phyloP scores from a whole-genome alignment of 257 asterid genomes.

The Solanum neorickii region DNA sequence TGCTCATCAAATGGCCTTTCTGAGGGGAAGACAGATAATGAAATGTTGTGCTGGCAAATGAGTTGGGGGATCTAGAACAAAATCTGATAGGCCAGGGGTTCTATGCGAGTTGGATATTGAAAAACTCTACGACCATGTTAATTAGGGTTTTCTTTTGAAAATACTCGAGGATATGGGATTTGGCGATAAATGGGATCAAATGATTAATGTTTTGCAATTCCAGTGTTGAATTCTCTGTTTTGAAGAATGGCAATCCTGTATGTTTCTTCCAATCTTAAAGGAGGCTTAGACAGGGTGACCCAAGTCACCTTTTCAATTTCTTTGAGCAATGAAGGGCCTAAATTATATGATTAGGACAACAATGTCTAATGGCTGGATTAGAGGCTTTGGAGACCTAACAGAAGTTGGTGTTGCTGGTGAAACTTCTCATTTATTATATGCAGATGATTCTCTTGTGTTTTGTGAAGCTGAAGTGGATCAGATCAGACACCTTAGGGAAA shows the following conservation, averaged over 20 bases:
- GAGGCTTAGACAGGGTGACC: not conserved
- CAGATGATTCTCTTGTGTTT: not conserved
- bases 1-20: not conserved
- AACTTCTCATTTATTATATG: not conserved
- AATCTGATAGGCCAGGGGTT: not conserved
- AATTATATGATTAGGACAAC: not conserved
- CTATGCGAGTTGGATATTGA: not conserved
- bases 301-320: not conserved
- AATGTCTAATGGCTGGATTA: not conserved
- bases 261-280: not conserved
- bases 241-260: not conserved
- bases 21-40: not conserved
- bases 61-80: not conserved
- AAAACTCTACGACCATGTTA: not conserved
- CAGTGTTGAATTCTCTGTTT: not conserved
- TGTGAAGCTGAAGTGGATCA: not conserved
- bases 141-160: not conserved
- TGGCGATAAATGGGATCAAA: not conserved
- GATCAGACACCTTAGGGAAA: not conserved
- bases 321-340: not conserved
- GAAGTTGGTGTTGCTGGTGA: not conserved
- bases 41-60: not conserved
- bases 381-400: not conserved
- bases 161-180: not conserved
- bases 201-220: not conserved